Conservation (phyloP, 1,284 basidiomycete genomes). For the Cystobasidium pallidum region DNA sequence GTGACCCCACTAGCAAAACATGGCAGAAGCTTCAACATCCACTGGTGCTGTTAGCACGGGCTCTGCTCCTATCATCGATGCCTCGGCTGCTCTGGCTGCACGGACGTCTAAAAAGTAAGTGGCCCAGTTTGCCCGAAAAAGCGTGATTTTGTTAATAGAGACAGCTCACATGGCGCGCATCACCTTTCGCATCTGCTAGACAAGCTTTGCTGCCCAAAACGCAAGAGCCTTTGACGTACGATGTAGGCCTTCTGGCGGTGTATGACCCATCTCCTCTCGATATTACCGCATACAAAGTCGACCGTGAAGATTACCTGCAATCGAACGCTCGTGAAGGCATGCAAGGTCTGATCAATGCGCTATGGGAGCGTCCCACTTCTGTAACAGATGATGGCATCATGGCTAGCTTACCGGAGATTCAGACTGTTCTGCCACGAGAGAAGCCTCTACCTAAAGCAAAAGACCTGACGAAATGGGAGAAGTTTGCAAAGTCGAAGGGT, state of each 20-base stretch:
- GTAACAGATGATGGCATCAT: conserved; percentile 80
- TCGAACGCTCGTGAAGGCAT: conserved; percentile 81
- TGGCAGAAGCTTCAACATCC: conserved; percentile 25
- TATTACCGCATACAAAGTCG: conserved; percentile 73
- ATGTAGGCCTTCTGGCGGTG: conserved; percentile 79
- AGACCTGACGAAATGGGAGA: conserved; percentile 93
- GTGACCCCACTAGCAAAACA: neutral
- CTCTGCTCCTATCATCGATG: conserved; percentile 37
- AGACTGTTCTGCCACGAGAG: conserved; percentile 77
- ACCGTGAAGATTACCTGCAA: conserved; percentile 79
- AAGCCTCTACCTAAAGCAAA: conserved; percentile 89
- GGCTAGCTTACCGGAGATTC: conserved; percentile 76
- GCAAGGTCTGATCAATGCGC: conserved; percentile 75
- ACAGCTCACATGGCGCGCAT: neutral
- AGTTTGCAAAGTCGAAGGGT: conserved; percentile 91
- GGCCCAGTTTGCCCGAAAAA: neutral
- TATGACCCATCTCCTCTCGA: conserved; percentile 87
- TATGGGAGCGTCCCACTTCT: conserved; percentile 81
- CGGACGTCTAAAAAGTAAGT: conserved; percentile 37
- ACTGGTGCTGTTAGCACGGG: conserved; percentile 27
- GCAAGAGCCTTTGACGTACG: conserved; percentile 72
- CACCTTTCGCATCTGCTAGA: conserved; percentile 54
- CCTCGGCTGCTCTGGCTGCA: conserved; percentile 32
- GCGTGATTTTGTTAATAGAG: conserved; percentile 2
- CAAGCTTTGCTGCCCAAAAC: conserved; percentile 73